Base-by-base conservation (phyloP, 1,284 basidiomycete species). In the Rhodotorula sp. region DNA sequence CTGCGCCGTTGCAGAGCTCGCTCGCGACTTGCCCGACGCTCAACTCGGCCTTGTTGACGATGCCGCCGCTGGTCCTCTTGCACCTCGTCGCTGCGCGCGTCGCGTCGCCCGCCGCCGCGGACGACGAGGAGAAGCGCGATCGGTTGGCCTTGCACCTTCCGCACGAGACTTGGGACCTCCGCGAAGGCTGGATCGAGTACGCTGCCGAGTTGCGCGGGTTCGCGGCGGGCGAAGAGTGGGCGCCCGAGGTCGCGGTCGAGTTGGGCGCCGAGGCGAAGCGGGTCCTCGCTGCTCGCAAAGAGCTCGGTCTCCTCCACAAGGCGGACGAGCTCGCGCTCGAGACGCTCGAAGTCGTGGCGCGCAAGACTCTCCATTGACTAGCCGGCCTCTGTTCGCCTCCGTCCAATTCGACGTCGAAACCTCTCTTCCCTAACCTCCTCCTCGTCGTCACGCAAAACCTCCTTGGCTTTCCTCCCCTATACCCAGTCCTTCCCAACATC, bases 151-250 rank as follows among this genome's bases (percentile, higher is more conserved):
- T 78, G 66, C 62, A 66, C 54, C 67, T 77, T 33, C 77, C 77
- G 24, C 73, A 78, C 66, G 66, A 73, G 46, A 45, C 76, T 5
- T 78, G 76, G 76, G 60, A 37, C 20, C 62, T 77, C 24, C 46
- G 62, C 24, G 72, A 59, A 29, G 70, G 71, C 17, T 78, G 76
- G 76, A 51, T 56, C 37, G 72, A 73, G 56, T 78, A 77, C 72
- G 74, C 72, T 30, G 45, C 37, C 26, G 75, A 76, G 59, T 67
- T 77, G 66, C 70, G 75, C 45, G 75, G 75, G 3, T 78, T 78
- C 63, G 71, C 72, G 22, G 74, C 74, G 0, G 77, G 73, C 22
- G 77, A 78, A 65, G 76, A 77, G 55, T 77, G 76, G 75, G 71
- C 69, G 18, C 65, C 61, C 12, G 77, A 78, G 63, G 69, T 78